Percentiles rank a stretch among this genome's conserved stretches.
These are phyloP conservation scores for Hepatocystis sp. DNA, from an alignment of 169 alveolate genomes.

Conservation along the genomic window DNA sequence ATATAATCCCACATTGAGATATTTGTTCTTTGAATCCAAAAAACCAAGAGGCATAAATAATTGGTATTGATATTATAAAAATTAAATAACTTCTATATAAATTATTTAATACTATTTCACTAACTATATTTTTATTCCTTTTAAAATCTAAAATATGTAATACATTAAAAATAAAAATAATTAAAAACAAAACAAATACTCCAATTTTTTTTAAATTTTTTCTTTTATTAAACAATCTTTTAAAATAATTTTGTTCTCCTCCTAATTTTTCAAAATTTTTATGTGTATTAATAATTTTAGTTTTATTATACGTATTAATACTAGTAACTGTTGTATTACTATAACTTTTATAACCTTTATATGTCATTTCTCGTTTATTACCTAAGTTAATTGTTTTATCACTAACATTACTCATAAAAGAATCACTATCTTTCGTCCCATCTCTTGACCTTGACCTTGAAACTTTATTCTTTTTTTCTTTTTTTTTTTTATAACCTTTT, in stretches of 20 bases:
- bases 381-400: too few species aligned
- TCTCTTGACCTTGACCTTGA: too few species aligned
- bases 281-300: too few species aligned
- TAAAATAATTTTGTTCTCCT: background rate
- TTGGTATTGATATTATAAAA: conserved; percentile 23
- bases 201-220: conserved; percentile 33
- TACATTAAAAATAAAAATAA: conserved; percentile 32
- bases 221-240: background rate
- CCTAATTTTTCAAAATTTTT: background rate
- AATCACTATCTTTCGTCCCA: too few species aligned
- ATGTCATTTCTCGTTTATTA: too few species aligned
- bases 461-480: too few species aligned
- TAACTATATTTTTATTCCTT: conserved; percentile 54
- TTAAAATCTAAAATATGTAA: conserved; percentile 42
- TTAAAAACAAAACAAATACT: conserved; percentile 14
- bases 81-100: conserved; percentile 53
- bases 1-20: conserved; percentile 42
- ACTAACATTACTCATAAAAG: too few species aligned
- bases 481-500: too few species aligned
- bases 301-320: too few species aligned
- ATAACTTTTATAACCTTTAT: too few species aligned
- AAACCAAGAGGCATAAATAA: conserved; percentile 60
- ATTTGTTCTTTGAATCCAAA: conserved; percentile 51
- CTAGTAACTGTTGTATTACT: too few species aligned
- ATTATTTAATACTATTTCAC: conserved; percentile 56